A percentile compares a stretch with the other conserved stretches of the same genome.
phyloP scores from a whole-genome alignment of 768 basidiomycete species.

The Hysterangium stoloniferum region DNA sequence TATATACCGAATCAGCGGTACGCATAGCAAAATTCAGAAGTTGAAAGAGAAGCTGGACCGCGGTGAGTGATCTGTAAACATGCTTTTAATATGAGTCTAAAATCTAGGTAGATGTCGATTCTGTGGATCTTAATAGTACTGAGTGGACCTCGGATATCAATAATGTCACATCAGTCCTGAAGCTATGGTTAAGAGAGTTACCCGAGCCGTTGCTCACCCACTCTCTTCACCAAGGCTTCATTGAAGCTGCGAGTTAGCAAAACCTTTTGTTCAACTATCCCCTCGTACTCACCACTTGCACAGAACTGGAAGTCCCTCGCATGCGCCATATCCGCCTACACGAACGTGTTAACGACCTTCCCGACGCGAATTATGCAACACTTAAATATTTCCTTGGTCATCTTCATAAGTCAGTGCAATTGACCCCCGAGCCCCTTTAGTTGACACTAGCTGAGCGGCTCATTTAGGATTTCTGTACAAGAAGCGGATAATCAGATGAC shows the following conservation, averaged over 20 bases:
- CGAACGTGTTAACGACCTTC: slow-evolving; percentile 94
- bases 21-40: slow-evolving; percentile 74
- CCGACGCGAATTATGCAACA: slow-evolving; percentile 98
- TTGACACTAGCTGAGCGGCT: neutral
- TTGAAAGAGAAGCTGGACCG: slow-evolving; percentile 80
- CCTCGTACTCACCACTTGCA: neutral
- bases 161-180: slow-evolving; percentile 88
- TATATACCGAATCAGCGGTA: slow-evolving; percentile 91
- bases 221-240: slow-evolving; percentile 81
- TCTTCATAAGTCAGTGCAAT: slow-evolving; percentile 71
- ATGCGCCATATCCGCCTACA: slow-evolving; percentile 93
- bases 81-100: neutral
- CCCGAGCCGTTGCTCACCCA: slow-evolving; percentile 89
- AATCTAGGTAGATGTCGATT: slow-evolving; percentile 57
- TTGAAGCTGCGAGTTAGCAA: slow-evolving; percentile 86
- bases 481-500: slow-evolving; percentile 86
- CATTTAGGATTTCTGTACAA: slow-evolving; percentile 61
- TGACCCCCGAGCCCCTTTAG: too few relatives aligned
- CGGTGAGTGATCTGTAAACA: slow-evolving; percentile 40
- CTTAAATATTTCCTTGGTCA: slow-evolving; percentile 94
- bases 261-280: neutral
- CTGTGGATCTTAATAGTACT: slow-evolving; percentile 76
- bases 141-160: slow-evolving; percentile 96
- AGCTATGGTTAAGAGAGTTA: slow-evolving; percentile 93
- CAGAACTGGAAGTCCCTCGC: slow-evolving; percentile 85